Evolutionary conservation across 1,284 basidiomycete genomes (phyloP).

Genomic region (Cystobasidiaceae sp.): DNA sequence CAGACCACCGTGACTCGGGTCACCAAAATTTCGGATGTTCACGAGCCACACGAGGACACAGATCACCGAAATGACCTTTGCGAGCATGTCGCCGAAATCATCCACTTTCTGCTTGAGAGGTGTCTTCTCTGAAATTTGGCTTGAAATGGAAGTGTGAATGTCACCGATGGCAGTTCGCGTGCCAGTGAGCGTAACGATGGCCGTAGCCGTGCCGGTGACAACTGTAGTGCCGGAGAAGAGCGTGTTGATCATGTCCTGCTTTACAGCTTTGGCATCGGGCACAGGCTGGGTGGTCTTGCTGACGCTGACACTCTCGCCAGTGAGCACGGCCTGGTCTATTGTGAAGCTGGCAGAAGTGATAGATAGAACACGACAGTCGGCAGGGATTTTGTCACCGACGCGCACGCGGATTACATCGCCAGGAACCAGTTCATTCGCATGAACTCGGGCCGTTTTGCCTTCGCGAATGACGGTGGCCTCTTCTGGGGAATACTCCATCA

Average conservation of each 20-base stretch:
- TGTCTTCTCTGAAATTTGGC: constrained; percentile 85
- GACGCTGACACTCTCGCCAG: constrained; percentile 84
- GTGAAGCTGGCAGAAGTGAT: constrained; percentile 86
- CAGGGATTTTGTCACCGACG: constrained; percentile 89
- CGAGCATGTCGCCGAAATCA: constrained; percentile 91
- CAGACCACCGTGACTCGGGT: constrained; percentile 79
- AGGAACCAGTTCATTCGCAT: constrained; percentile 81
- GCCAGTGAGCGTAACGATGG: constrained; percentile 80
- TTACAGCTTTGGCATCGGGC: constrained; percentile 66
- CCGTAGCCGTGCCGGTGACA: constrained; percentile 78
- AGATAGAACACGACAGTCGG: constrained; percentile 80
- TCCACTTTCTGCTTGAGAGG: constrained; percentile 92
- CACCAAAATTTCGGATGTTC: constrained; percentile 88
- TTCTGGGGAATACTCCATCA: constrained; percentile 91
- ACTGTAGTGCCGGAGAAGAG: constrained; percentile 90
- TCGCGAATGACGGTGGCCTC: constrained; percentile 83
- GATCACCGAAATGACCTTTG: constrained; percentile 91
- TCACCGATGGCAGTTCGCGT: constrained; percentile 82
- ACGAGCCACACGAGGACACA: constrained; percentile 93
- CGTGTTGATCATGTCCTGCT: constrained; percentile 94
- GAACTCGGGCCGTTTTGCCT: constrained; percentile 65
- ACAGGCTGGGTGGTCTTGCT: constrained; percentile 68
- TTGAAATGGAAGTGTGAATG: constrained; percentile 82
- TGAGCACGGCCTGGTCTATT: constrained; percentile 89
- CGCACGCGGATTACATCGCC: constrained; percentile 84